Evolutionary conservation across 768 basidiomycete species (phyloP).

Genomic region (Termitomyces bulborhizus): DNA sequence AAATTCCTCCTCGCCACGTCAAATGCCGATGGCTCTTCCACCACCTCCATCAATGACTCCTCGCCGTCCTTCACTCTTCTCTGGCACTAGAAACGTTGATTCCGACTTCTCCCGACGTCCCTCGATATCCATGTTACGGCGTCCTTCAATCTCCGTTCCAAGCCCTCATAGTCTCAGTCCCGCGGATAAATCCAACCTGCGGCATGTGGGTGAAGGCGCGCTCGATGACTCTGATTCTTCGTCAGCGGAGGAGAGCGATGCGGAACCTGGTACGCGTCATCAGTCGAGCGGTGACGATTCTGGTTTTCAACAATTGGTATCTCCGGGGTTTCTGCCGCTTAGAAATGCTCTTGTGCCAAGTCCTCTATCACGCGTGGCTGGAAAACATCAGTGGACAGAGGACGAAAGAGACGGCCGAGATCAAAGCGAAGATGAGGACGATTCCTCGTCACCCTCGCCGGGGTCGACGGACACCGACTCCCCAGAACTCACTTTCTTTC

Average conservation of each 20-base stretch:
- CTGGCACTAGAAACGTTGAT: conserved; percentile 30
- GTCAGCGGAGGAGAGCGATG: conserved; percentile 29
- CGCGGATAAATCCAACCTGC: conserved; percentile 37
- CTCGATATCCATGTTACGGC: conserved; percentile 30
- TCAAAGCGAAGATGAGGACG: conserved; percentile 40
- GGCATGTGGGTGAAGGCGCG: conserved; percentile 72
- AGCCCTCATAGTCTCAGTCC: conserved; percentile 31
- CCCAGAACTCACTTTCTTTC: conserved; percentile 20
- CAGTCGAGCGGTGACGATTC: conserved; percentile 31
- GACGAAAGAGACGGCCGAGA: conserved; percentile 30
- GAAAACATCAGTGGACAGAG: conserved; percentile 49
- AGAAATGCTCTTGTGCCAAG: conserved; percentile 45
- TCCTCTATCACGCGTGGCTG: conserved; percentile 56
- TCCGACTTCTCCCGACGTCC: conserved; percentile 26
- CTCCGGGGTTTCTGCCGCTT: conserved; percentile 26
- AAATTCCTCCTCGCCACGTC: conserved; percentile 50
- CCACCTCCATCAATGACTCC: conserved; percentile 40
- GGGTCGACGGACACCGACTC: conserved; percentile 62
- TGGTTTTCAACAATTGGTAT: conserved; percentile 20
- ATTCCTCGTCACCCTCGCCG: conserved; percentile 55
- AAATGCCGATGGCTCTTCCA: conserved; percentile 34
- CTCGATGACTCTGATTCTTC: conserved; percentile 75
- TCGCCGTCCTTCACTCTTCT: conserved; percentile 31
- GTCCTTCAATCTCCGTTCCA: conserved; percentile 35
- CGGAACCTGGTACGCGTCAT: conserved; percentile 19